Evolutionary conservation across 2,329 filamentous ascomycete species (phyloP).

Genomic region (Fusarium sarcochroum): DNA sequence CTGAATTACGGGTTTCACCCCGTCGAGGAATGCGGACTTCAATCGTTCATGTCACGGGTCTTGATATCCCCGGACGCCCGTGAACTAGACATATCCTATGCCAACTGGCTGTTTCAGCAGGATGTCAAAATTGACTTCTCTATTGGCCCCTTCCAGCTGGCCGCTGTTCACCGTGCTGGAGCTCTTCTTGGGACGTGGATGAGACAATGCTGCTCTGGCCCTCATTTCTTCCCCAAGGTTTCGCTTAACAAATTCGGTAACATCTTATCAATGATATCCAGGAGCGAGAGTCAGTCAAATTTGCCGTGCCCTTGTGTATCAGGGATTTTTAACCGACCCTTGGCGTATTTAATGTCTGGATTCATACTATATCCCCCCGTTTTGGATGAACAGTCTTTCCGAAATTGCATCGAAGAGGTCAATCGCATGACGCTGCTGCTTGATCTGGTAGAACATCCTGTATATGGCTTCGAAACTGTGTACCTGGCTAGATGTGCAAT

Average conservation of each 20-base stretch:
- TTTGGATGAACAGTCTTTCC: too few relatives aligned
- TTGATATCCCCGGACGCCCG: neutral
- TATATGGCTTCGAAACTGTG: neutral
- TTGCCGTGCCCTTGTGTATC: neutral
- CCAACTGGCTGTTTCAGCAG: neutral
- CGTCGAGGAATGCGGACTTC: neutral
- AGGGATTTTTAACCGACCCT: neutral
- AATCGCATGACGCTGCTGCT: neutral
- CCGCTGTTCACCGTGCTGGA: too few relatives aligned
- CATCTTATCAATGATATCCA: neutral
- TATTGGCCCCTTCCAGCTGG: too few relatives aligned
- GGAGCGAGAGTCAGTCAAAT: neutral
- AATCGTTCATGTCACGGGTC: neutral
- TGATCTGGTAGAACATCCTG: too few relatives aligned
- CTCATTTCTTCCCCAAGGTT: neutral
- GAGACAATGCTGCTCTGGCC: too few relatives aligned
- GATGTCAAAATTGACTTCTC: too few relatives aligned
- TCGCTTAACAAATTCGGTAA: accelerated
- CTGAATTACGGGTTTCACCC: neutral
- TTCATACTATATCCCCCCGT: too few relatives aligned
- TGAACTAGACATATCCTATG: neutral
- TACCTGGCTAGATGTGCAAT: neutral
- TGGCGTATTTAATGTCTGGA: neutral
- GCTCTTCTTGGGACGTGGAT: too few relatives aligned
- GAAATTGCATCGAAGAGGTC: accelerated